A percentile compares a stretch with the other conserved stretches of the same genome.
Conservation (phyloP, 352 stramenopile genomes). For the Phytophthora sp. region DNA sequence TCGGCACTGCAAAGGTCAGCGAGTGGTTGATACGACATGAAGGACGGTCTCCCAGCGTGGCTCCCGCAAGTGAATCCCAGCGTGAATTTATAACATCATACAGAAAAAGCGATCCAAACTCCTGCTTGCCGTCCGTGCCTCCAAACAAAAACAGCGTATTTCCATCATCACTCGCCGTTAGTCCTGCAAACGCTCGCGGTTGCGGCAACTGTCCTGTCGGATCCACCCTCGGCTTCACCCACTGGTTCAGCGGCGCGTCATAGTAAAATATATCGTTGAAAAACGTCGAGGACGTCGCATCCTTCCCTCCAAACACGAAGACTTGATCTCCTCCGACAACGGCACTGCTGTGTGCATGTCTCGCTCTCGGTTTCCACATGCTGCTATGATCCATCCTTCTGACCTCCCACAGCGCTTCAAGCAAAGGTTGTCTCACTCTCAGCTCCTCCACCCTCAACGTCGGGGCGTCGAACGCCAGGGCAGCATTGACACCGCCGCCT, state of each 20-base stretch:
- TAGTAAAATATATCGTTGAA: constrained; percentile 85
- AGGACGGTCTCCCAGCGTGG: constrained; percentile 44
- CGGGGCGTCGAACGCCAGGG: constrained; percentile 47
- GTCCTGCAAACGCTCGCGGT: constrained; percentile 53
- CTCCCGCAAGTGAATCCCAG: constrained; percentile 57
- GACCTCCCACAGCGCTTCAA: constrained; percentile 59
- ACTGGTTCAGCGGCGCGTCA: constrained; percentile 64
- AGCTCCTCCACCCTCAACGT: constrained; percentile 71
- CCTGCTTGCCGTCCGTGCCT: constrained; percentile 54
- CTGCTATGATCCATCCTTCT: constrained; percentile 41
- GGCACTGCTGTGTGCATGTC: constrained; percentile 67
- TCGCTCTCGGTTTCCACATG: constrained; percentile 64
- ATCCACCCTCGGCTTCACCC: constrained; percentile 39
- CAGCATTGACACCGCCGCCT: constrained; percentile 1
- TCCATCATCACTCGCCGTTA: constrained; percentile 47
- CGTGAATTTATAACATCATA: constrained; percentile 55
- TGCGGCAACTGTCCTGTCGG: constrained; percentile 41
- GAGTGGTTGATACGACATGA: constrained; percentile 67
- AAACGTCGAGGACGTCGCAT: constrained; percentile 47
- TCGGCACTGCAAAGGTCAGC: constrained; percentile 49
- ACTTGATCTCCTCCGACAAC: constrained; percentile 65
- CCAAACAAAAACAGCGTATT: constrained; percentile 76
- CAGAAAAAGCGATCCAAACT: constrained; percentile 66
- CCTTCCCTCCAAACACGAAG: constrained; percentile 78
- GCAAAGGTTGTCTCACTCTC: constrained; percentile 51